phyloP scores from a whole-genome alignment of 306 rosid genomes.

The Cicer arietinum region DNA sequence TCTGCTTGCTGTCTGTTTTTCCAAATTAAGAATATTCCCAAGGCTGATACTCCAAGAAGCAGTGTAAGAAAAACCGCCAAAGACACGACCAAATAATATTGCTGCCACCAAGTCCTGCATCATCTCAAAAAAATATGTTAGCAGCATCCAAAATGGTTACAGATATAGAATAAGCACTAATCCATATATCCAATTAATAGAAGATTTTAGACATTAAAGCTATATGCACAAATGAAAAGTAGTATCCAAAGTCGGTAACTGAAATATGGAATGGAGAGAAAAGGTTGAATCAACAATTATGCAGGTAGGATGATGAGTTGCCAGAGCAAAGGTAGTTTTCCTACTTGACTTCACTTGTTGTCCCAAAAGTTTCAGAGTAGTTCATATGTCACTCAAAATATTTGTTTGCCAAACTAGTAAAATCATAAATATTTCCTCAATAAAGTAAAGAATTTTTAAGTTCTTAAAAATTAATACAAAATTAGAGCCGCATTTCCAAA shows the following conservation, averaged over 20 bases:
- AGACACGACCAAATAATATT: slow-evolving; percentile 48
- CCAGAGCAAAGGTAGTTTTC: slow-evolving; percentile 11
- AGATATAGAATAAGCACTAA: slow-evolving; percentile 16
- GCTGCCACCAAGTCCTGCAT: slow-evolving; percentile 80
- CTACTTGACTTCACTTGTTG: slow-evolving; percentile 1
- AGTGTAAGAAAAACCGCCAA: slow-evolving; percentile 56
- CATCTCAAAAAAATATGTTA: slow-evolving; percentile 37
- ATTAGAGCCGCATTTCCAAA: slow-evolving; percentile 6
- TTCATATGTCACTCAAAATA: background rate
- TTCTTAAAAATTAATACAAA: slow-evolving; percentile 7
- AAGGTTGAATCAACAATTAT: slow-evolving; percentile 2
- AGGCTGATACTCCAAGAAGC: slow-evolving; percentile 55
- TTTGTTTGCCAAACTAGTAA: slow-evolving; percentile 16
- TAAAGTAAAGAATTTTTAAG: slow-evolving; percentile 1
- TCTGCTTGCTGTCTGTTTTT: slow-evolving; percentile 57
- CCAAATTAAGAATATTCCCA: slow-evolving; percentile 71
- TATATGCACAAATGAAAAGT: background rate
- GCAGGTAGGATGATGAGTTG: slow-evolving; percentile 12
- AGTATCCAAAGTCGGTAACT: slow-evolving; percentile 18
- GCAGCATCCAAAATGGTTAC: background rate
- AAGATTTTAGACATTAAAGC: slow-evolving; percentile 10
- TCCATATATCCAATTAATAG: background rate
- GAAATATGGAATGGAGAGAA: slow-evolving; percentile 17
- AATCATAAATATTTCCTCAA: slow-evolving; percentile 12
- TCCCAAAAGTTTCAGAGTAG: slow-evolving; percentile 12